These are phyloP conservation scores for Xylaria sp. DNA, from an alignment of 2,329 filamentous ascomycete species.

Conservation along the genomic window DNA sequence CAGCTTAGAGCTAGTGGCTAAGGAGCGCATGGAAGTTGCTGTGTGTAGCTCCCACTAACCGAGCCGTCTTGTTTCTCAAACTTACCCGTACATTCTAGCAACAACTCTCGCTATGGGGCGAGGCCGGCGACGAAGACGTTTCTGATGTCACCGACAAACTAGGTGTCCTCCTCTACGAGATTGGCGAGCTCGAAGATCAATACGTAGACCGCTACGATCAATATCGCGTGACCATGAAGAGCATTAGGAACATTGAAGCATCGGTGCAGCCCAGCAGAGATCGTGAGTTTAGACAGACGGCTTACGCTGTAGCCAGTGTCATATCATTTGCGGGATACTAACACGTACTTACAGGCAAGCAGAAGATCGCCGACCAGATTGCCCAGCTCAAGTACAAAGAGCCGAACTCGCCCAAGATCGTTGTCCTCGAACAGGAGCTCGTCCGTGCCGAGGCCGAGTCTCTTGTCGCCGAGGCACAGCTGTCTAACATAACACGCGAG, in stretches of 20 bases:
- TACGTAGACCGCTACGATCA: constrained; percentile 99
- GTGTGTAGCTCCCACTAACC: constrained; percentile 61
- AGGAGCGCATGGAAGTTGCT: constrained; percentile 97
- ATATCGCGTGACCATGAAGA: constrained; percentile 99
- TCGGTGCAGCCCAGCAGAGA: constrained; percentile 98
- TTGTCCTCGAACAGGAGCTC: constrained; percentile 97
- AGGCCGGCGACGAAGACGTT: constrained; percentile 93
- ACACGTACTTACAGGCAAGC: constrained; percentile 72
- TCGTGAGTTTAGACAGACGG: constrained; percentile 63
- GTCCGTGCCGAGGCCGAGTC: constrained; percentile 98
- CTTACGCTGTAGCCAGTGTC: background rate
- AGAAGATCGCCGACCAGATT: constrained; percentile 99
- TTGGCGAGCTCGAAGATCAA: constrained; percentile 96
- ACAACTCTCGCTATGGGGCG: constrained; percentile 99
- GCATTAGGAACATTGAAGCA: constrained; percentile 97
- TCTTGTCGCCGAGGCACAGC: constrained; percentile 95
- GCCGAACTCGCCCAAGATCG: constrained; percentile 95
- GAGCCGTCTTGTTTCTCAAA: constrained; percentile 5
- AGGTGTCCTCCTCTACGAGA: constrained; percentile 96
- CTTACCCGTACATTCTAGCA: constrained; percentile 62
- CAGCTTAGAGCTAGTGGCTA: constrained; percentile 91
- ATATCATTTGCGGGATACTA: constrained; percentile 22
- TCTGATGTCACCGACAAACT: constrained; percentile 99
- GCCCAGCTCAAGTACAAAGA: constrained; percentile 99
- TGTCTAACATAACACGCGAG: constrained; percentile 99